phyloP scores from a whole-genome alignment of 345 rosid genomes.

The Psidium friedrichsthalianum region DNA sequence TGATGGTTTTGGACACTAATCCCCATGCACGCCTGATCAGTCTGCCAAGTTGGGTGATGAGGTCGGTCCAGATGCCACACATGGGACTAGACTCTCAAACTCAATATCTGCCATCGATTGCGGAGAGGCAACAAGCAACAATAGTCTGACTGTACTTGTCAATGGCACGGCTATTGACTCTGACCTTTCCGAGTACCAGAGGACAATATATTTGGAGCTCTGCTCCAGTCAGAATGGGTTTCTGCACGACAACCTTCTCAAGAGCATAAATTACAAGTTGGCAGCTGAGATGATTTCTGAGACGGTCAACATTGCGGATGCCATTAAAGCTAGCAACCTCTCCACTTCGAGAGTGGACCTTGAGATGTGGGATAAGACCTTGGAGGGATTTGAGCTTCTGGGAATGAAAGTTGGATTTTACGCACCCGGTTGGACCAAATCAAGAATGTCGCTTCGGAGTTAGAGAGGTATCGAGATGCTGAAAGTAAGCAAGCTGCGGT shows the following conservation, averaged over 20 bases:
- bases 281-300: constrained; percentile 35
- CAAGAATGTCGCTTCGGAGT: constrained; percentile 9
- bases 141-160: constrained; percentile 9
- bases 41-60: neutral
- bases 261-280: constrained; percentile 25
- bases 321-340: constrained; percentile 23
- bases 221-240: constrained; percentile 32
- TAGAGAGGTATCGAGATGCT: constrained; percentile 4
- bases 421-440: constrained; percentile 23
- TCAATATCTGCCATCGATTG: constrained; percentile 5
- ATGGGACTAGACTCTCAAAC: neutral
- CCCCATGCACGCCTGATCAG: neutral
- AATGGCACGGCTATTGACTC: constrained; percentile 17
- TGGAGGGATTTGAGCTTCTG: constrained; percentile 42
- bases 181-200: constrained; percentile 22
- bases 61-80: neutral
- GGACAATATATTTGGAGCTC: constrained; percentile 28
- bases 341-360: constrained; percentile 20
- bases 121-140: constrained; percentile 4
- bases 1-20: neutral
- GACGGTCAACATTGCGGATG: constrained; percentile 34
- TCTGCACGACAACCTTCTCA: constrained; percentile 33
- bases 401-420: constrained; percentile 46
- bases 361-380: constrained; percentile 35
- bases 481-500: constrained; percentile 15